Evolutionary conservation across 176 grass and related monocot genomes (phyloP).

Genomic region (Melocanna baccifera): DNA sequence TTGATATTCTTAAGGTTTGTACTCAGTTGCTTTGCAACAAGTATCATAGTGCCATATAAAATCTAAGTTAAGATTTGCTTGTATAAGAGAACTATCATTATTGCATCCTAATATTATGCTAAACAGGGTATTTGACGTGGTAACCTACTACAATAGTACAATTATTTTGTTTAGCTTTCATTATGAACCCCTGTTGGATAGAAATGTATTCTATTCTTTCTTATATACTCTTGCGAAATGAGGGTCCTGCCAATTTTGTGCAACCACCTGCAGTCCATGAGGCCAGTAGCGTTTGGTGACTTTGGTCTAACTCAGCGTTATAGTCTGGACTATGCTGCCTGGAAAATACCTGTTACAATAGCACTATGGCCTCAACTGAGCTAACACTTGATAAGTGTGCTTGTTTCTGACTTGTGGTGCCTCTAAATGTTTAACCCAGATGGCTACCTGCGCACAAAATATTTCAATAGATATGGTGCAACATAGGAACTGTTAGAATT

Average conservation of each 20-base stretch:
- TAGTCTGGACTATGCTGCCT: background rate
- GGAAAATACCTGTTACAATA: background rate
- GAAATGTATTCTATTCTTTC: background rate
- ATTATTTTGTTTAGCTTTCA: background rate
- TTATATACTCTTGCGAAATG: background rate
- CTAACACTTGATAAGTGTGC: background rate
- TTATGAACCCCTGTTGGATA: background rate
- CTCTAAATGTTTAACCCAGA: background rate
- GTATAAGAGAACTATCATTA: constrained; percentile 6
- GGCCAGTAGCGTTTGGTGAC: background rate
- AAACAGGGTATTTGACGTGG: background rate
- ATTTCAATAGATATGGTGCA: background rate
- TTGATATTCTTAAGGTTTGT: constrained; percentile 79
- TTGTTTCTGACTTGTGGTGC: background rate
- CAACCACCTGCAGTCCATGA: background rate
- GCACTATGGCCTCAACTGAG: background rate
- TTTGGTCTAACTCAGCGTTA: background rate
- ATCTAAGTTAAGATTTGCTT: background rate
- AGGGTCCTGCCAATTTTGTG: background rate
- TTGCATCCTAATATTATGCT: background rate
- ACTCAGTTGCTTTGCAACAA: background rate
- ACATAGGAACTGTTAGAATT: background rate
- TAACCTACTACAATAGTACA: background rate
- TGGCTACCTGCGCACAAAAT: background rate
- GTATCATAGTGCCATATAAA: background rate